Evolutionary conservation across 1,139 yeast species (phyloP).

Genomic region (Taphrina populina): DNA sequence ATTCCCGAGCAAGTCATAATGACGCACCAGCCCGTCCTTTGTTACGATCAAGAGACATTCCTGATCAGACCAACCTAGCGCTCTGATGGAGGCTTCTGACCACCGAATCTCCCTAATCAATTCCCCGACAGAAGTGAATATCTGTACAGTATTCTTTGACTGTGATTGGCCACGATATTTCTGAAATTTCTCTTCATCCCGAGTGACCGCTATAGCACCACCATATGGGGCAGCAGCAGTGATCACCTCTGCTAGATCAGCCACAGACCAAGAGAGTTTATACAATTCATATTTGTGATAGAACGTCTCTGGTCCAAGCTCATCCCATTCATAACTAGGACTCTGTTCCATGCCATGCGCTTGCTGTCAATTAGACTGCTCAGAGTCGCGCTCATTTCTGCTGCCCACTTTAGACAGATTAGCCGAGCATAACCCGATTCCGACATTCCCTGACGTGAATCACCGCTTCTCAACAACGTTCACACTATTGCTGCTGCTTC

Average conservation of each 20-base stretch:
- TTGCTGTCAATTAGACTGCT: no score
- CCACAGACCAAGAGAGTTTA: conserved; percentile 21
- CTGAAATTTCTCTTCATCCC: conserved; percentile 41
- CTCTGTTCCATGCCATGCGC: conserved; percentile 18
- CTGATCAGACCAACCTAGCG: conserved; percentile 55
- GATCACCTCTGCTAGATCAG: conserved; percentile 21
- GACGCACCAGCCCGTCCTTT: conserved; percentile 60
- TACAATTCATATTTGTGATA: conserved; percentile 20
- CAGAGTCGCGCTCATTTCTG: no score
- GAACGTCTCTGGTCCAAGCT: conserved; percentile 23
- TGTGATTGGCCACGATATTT: conserved; percentile 41
- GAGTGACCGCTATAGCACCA: conserved; percentile 38
- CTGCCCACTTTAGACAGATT: no score
- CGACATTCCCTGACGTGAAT: no score
- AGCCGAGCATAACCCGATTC: no score
- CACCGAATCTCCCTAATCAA: conserved; percentile 40
- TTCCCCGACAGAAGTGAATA: conserved; percentile 36
- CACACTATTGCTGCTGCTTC: no score
- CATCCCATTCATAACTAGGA: conserved; percentile 29
- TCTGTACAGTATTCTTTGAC: conserved; percentile 36
- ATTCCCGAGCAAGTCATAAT: conserved; percentile 70
- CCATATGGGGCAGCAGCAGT: conserved; percentile 28
- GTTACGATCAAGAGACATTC: conserved; percentile 66
- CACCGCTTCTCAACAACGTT: no score
- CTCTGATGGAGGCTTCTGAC: conserved; percentile 58